These are phyloP conservation scores for Wallacemonas sp. DNA, from an alignment of 208 protist species.

Conservation along the genomic window DNA sequence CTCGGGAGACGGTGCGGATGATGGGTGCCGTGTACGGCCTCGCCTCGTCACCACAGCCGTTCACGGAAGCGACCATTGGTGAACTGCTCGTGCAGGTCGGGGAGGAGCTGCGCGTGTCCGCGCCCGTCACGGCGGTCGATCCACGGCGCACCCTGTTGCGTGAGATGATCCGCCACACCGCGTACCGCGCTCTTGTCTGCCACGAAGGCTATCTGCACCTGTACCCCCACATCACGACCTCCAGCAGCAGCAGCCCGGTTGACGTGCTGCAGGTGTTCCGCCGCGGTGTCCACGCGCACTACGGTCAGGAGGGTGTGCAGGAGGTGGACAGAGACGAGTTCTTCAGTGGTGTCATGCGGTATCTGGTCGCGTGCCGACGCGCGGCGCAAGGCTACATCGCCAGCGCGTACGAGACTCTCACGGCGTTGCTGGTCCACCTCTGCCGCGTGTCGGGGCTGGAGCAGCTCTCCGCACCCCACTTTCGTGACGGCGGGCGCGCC, in stretches of 20 bases:
- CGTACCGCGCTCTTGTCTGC: slow-evolving; percentile 47
- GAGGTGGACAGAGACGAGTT: slow-evolving; percentile 47
- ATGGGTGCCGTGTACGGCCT: slow-evolving; percentile 69
- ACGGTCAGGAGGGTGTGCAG: slow-evolving; percentile 27
- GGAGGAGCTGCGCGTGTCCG: slow-evolving; percentile 26
- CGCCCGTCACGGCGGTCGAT: slow-evolving; percentile 12
- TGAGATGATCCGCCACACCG: slow-evolving; percentile 51
- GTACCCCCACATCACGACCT: background rate
- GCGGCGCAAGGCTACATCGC: slow-evolving; percentile 47
- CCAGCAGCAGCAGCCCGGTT: too few species aligned
- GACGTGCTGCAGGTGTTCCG: slow-evolving; percentile 35
- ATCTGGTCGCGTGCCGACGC: slow-evolving; percentile 47
- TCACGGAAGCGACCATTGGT: slow-evolving; percentile 28
- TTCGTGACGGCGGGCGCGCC: background rate
- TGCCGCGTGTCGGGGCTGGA: slow-evolving; percentile 7
- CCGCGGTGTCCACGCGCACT: slow-evolving; percentile 34
- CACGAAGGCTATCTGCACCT: slow-evolving; percentile 37
- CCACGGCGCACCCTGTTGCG: slow-evolving; percentile 17
- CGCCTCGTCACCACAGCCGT: slow-evolving; percentile 22
- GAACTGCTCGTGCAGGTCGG: slow-evolving; percentile 28
- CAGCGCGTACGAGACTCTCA: slow-evolving; percentile 64
- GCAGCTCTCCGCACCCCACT: background rate
- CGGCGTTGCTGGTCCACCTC: slow-evolving; percentile 31
- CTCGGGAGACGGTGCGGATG: slow-evolving; percentile 57
- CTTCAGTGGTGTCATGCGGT: slow-evolving; percentile 46